Base-by-base conservation (phyloP, 805 yeast species). In the Wickerhamomyces strasburgensis region DNA sequence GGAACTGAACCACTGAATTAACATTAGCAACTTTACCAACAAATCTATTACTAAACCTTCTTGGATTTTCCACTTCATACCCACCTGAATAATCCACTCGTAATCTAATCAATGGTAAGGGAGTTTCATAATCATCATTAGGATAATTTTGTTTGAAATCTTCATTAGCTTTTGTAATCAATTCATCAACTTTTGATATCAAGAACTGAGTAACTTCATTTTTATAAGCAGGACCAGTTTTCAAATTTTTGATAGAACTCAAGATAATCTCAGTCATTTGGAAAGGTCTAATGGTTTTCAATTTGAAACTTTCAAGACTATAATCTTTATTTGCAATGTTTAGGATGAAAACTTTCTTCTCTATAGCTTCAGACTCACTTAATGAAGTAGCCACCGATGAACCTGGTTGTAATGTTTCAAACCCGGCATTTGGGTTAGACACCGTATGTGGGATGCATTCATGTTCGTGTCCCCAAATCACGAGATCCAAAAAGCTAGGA, bases 401-500 rank as follows among this genome's bases (percentile, higher is more conserved):
- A 1, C 98, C 98, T 0, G 96, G 93, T 56, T 88, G 96, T 27
- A 93, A 67, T 0, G 88, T 87, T 38, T 77, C 77, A 53, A 90
- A 87, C 1, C 80, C 82, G 41, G 71, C 73, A 5, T 51, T 42
- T 2, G 63, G 52, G 49, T 82, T 81, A 31, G 65, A 65, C 1
- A 67, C 71, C 0, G 95, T 77, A 40, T 74, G 75, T 1, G 90
- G 85, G 5, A 80, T 70, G 53, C 97, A 87, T 56, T 93, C 97
- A 60, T 93, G 98, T 57, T 93, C 98, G 59, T 93, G 98, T 14
- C 98, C 98, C 98, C 98, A 93, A 2, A 89, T 63, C 0, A 93
- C 80, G 39, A 90, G 66, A 54, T 93, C 88, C 32, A 93, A 52
- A 54, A 89, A 88, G 7, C 70, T 65, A 0, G 98, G 98, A 17